Base-by-base conservation (phyloP, 2,329 filamentous ascomycete genomes). In the Aulographum hederae region DNA sequence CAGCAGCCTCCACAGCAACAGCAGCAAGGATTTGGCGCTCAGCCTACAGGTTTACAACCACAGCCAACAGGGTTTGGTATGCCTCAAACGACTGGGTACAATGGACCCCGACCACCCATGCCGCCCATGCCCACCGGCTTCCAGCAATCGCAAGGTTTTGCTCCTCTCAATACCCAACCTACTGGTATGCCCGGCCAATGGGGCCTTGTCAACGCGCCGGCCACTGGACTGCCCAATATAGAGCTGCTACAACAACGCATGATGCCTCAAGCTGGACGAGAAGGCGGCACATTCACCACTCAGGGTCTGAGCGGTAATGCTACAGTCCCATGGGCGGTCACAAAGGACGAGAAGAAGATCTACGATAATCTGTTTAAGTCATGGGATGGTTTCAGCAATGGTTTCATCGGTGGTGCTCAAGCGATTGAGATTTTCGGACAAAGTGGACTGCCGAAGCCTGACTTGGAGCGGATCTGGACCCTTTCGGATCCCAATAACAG, bases 341-440 rank as follows among this genome's bases (percentile, higher is more conserved):
- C 89, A 4, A 98, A 98, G 53, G 85, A 94, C 39, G 89, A 98
- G 55, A 98, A 98, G 64, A 86, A 79, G 38, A 78, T 91, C 39
- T 98, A 98, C 43, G 89, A 98, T 53, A 70, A 82, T 37, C 70
- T 95, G 20, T 98, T 98, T 63, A 79, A 75, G 40, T 85, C 85
- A 4, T 98, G 89, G 89, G 89, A 98, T 56, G 89, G 89, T 3
- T 71, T 98, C 39, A 71, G 74, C 39, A 94, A 91, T 53, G 89
- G 89, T 0, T 93, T 76, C 46, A 91, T 98, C 47, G 78, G 74
- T 29, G 89, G 89, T 32, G 79, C 80, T 43, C 82, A 89, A 43
- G 86, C 89, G 11, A 89, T 95, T 47, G 89, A 98, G 54, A 92
- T 98, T 37, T 86, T 98, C 52, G 81, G 85, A 6, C 89, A 98